Percentiles rank a stretch among this genome's conserved stretches.
These are phyloP conservation scores for Solanum pimpinellifolium DNA, from an alignment of 257 asterid species.

Conservation along the genomic window DNA sequence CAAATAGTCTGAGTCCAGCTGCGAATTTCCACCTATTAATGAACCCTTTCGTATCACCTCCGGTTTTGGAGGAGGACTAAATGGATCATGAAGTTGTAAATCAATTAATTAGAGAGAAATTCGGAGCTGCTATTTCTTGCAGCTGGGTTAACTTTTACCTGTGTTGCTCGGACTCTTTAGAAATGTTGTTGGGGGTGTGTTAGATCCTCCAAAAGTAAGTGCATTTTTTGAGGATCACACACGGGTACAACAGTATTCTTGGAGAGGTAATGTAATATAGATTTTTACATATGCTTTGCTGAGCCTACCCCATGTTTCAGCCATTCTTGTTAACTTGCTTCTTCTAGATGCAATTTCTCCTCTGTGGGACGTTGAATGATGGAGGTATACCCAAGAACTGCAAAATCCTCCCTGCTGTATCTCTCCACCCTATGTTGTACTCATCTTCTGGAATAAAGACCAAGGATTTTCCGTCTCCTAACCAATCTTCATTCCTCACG, in stretches of 20 bases:
- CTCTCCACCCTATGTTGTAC: background rate
- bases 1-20: background rate
- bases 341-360: background rate
- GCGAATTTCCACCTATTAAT: background rate
- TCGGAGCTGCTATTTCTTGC: background rate
- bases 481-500: background rate
- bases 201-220: background rate
- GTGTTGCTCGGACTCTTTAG: background rate
- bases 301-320: background rate
- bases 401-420: background rate
- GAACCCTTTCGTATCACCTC: background rate
- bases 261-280: background rate
- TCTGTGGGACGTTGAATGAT: background rate
- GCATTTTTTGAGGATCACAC: background rate
- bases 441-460: background rate
- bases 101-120: background rate
- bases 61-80: background rate
- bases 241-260: background rate
- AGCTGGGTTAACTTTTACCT: background rate
- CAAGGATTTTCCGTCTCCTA: background rate
- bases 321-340: background rate
- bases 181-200: background rate
- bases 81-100: background rate
- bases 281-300: background rate
- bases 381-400: background rate